A percentile compares a stretch with the other conserved stretches of the same genome.
Conservation (phyloP, 345 rosid species). For the Sisymbrium irio region DNA sequence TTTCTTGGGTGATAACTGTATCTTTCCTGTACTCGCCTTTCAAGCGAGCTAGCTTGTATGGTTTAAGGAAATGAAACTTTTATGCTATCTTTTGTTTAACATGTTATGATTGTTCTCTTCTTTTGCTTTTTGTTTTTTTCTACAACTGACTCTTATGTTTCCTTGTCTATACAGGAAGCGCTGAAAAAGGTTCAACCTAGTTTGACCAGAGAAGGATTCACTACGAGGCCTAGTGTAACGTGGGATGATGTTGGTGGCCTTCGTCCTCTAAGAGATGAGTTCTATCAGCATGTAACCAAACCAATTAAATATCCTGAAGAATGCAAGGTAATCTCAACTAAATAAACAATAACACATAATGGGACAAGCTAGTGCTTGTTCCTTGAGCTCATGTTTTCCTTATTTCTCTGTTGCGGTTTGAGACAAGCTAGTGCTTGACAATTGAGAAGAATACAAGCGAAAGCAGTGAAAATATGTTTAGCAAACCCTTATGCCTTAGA, state of each 20-base stretch:
- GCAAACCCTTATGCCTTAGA: background rate
- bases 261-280: slow-evolving; percentile 45
- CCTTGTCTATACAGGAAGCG: slow-evolving; percentile 47
- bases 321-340: slow-evolving; percentile 46
- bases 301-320: slow-evolving; percentile 58
- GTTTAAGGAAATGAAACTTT: no score
- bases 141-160: background rate
- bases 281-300: slow-evolving; percentile 54
- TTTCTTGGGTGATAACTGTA: no score
- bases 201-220: slow-evolving; percentile 70
- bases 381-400: background rate
- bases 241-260: slow-evolving; percentile 93
- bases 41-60: no score
- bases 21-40: no score
- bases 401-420: background rate
- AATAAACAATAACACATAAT: background rate
- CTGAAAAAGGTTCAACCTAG: slow-evolving; percentile 55
- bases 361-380: no score
- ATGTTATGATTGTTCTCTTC: background rate
- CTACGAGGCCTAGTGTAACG: slow-evolving; percentile 59
- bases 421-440: background rate
- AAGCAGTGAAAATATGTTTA: background rate
- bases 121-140: background rate
- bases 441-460: background rate
- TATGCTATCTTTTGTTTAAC: background rate